phyloP scores from a whole-genome alignment of 1,284 basidiomycete genomes.

The Flammula alnicola region DNA sequence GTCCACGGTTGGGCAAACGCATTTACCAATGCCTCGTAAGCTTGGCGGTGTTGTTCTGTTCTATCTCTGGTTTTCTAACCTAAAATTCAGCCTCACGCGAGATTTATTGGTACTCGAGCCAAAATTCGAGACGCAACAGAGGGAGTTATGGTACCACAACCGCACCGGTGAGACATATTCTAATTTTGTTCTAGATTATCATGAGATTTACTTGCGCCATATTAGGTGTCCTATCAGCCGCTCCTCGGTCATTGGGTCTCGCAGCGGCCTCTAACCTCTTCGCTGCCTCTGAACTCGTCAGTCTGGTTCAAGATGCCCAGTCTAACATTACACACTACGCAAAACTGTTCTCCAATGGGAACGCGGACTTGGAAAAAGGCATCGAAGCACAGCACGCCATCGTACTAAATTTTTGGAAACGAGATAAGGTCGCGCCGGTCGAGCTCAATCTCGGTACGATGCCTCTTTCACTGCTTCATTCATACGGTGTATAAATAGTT shows the following conservation, averaged over 20 bases:
- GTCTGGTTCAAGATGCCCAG: conserved; percentile 25
- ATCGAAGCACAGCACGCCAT: conserved; percentile 34
- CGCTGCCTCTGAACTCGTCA: conserved; percentile 14
- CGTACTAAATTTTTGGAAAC: conserved; percentile 28
- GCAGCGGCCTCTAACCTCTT: conserved; percentile 33
- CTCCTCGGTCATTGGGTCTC: conserved; percentile 32
- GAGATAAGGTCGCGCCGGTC: conserved; percentile 27
- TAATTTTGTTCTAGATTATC: not conserved
- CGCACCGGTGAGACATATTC: conserved; percentile 28
- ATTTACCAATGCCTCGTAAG: conserved; percentile 34
- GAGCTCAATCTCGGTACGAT: conserved; percentile 33
- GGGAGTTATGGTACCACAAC: conserved; percentile 31
- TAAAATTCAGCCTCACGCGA: conserved; percentile 28
- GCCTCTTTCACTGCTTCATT: not conserved
- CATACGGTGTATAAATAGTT: not conserved
- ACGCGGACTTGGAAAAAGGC: conserved; percentile 30
- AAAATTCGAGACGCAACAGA: conserved; percentile 26
- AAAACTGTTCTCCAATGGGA: conserved; percentile 34
- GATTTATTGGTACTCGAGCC: conserved; percentile 30
- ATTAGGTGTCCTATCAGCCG: conserved; percentile 31
- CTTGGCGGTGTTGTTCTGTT: not conserved
- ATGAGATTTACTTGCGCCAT: not conserved
- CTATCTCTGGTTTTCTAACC: not conserved
- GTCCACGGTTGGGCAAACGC: conserved; percentile 37
- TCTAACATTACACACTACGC: conserved; percentile 29